phyloP scores from a whole-genome alignment of 164 flowering plant species.

The Litsea cubeba region DNA sequence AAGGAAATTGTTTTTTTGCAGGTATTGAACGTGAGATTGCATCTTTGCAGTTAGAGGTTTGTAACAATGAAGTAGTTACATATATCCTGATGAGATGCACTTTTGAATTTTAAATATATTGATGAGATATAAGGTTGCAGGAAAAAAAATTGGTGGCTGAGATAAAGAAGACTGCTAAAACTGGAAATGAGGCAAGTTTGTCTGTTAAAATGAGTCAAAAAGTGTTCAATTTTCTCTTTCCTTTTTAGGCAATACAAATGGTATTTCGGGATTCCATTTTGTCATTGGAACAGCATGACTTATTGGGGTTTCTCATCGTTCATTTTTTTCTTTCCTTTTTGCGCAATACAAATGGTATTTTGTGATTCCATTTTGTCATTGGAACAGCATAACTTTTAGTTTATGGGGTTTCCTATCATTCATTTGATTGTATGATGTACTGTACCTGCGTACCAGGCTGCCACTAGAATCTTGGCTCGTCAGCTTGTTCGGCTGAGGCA shows the following conservation, averaged over 20 bases:
- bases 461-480: slow-evolving; percentile 89
- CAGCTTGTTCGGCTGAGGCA: slow-evolving; percentile 89
- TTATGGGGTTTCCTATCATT: not conserved
- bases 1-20: slow-evolving; percentile 13
- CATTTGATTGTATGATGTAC: slow-evolving; percentile 2
- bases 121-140: slow-evolving; percentile 24
- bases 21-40: slow-evolving; percentile 82
- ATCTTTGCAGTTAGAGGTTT: slow-evolving; percentile 79
- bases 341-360: not conserved
- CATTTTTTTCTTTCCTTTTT: not conserved
- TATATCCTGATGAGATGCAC: not conserved
- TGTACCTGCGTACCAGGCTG: slow-evolving; percentile 45
- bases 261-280: not conserved
- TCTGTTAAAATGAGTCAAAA: not conserved
- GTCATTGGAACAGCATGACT: not conserved
- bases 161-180: slow-evolving; percentile 88
- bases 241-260: not conserved
- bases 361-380: not conserved
- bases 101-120: no score
- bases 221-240: not conserved
- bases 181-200: slow-evolving; percentile 80
- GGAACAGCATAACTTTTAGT: not conserved
- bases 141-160: slow-evolving; percentile 86
- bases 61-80: not conserved
- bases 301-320: not conserved